phyloP scores from a whole-genome alignment of 2,329 filamentous ascomycete genomes.

The Colletotrichum cordylinicola region DNA sequence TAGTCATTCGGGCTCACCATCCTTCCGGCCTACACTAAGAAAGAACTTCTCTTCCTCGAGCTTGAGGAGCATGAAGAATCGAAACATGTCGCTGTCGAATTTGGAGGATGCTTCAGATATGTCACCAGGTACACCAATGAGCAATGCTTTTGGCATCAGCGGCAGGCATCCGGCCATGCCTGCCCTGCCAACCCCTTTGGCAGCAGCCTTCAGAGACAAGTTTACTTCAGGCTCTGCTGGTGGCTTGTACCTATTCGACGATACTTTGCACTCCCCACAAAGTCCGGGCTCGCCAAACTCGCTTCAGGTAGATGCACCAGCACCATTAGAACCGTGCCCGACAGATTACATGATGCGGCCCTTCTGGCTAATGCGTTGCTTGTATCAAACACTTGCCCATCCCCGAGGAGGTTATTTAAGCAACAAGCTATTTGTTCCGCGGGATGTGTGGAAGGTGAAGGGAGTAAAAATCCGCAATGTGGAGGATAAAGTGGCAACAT shows the following conservation, averaged over 20 bases:
- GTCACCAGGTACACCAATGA: slow-evolving; percentile 78
- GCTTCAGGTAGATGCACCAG: slow-evolving; percentile 68
- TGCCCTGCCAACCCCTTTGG: slow-evolving; percentile 71
- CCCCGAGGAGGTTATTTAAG: slow-evolving; percentile 92
- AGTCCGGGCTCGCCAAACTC: slow-evolving; percentile 71
- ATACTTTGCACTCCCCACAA: slow-evolving; percentile 74
- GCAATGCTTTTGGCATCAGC: slow-evolving; percentile 64
- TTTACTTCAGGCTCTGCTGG: slow-evolving; percentile 64
- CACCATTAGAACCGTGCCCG: slow-evolving; percentile 88
- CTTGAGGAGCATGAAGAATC: slow-evolving; percentile 72
- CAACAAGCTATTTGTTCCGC: slow-evolving; percentile 87
- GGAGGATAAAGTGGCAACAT: slow-evolving; percentile 93
- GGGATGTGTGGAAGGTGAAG: slow-evolving; percentile 92
- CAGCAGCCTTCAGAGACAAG: slow-evolving; percentile 65
- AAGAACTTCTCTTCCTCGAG: slow-evolving; percentile 78
- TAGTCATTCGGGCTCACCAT: slow-evolving; percentile 58
- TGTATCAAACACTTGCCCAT: slow-evolving; percentile 92
- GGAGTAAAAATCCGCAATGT: slow-evolving; percentile 90
- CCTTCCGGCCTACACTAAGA: slow-evolving; percentile 54
- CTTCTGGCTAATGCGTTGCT: slow-evolving; percentile 95
- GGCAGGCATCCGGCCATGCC: slow-evolving; percentile 61
- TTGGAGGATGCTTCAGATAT: slow-evolving; percentile 67
- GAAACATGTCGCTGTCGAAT: slow-evolving; percentile 73
- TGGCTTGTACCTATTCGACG: slow-evolving; percentile 84
- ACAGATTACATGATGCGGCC: slow-evolving; percentile 88